Percentiles rank a stretch among this genome's conserved stretches.
These are phyloP conservation scores for Toxoplasma gondii DNA, from an alignment of 169 alveolate genomes.

Conservation along the genomic window DNA sequence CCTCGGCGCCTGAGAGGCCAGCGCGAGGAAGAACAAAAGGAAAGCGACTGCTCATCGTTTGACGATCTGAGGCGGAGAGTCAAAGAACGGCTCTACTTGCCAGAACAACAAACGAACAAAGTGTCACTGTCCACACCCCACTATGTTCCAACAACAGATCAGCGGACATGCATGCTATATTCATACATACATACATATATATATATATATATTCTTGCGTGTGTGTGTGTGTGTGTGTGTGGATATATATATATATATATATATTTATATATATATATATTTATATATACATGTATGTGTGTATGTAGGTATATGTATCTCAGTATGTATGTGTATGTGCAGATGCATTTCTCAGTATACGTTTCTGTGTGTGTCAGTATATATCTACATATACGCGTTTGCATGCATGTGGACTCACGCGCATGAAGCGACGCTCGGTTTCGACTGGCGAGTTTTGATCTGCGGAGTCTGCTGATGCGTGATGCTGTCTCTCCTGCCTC, in stretches of 20 bases:
- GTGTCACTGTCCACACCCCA: neutral
- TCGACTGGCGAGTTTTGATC: no score
- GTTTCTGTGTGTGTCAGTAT: neutral
- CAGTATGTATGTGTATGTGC: neutral
- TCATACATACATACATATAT: neutral
- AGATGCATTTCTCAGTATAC: no score
- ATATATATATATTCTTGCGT: neutral
- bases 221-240: neutral
- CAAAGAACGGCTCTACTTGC: neutral
- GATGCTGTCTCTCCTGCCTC: no score
- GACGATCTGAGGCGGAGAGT: neutral
- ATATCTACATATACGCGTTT: neutral
- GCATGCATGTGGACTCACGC: neutral
- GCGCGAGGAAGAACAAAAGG: neutral
- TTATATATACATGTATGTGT: neutral
- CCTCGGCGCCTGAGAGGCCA: neutral
- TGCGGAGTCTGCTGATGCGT: no score
- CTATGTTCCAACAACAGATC: no score
- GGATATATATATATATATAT: no score
- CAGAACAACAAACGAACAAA: conserved; percentile 19
- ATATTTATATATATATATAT: no score
- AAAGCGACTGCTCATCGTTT: neutral
- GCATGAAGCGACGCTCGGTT: no score
- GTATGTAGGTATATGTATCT: neutral
- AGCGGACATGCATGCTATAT: neutral